phyloP scores from a whole-genome alignment of 371 early-diverging fungal species.

The Mortierella sp. region DNA sequence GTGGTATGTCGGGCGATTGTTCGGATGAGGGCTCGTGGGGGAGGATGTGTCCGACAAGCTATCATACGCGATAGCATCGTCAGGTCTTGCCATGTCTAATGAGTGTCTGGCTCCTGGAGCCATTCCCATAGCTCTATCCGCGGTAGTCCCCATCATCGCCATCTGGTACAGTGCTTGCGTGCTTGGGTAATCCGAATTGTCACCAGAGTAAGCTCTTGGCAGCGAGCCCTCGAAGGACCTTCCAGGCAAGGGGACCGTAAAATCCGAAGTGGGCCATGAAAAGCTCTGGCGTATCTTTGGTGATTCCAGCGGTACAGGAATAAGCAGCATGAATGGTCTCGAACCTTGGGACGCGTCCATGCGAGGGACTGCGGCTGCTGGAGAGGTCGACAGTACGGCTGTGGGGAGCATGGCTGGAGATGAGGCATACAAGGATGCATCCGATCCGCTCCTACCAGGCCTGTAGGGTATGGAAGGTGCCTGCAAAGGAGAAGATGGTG shows the following conservation, averaged over 20 bases:
- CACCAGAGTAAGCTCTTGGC: background rate
- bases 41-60: too few species aligned
- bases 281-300: conserved; percentile 41
- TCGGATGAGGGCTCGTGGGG: background rate
- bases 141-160: conserved; percentile 8
- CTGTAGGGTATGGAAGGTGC: background rate
- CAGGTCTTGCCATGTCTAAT: too few species aligned
- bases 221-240: background rate
- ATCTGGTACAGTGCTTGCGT: conserved; percentile 8
- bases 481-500: conserved; percentile 3
- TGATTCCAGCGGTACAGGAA: conserved; percentile 36
- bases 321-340: conserved; percentile 33
- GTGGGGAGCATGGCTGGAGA: background rate
- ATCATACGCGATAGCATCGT: too few species aligned
- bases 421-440: conserved; percentile 6
- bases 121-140: background rate
- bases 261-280: conserved; percentile 31
- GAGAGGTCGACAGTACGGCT: background rate
- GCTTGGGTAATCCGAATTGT: background rate
- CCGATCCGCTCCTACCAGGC: conserved; percentile 10
- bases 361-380: background rate
- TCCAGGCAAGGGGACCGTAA: background rate
- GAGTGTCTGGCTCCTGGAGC: background rate
- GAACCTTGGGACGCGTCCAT: background rate
- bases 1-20: background rate